These are phyloP conservation scores for Termitomyces sp. DNA, from an alignment of 768 basidiomycete genomes.

Conservation along the genomic window DNA sequence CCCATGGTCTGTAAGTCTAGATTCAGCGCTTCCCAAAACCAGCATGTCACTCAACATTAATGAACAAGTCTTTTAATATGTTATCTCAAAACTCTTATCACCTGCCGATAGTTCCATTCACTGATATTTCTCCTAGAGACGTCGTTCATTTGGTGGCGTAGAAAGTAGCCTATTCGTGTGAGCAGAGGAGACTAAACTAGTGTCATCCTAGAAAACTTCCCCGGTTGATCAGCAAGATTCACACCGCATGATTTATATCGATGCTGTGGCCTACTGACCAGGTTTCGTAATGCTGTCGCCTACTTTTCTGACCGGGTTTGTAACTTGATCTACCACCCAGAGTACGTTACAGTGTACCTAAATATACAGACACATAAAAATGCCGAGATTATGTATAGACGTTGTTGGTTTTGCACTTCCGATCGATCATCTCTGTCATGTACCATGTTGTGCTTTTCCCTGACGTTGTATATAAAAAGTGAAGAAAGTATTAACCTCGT, in stretches of 20 bases:
- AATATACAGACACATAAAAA: neutral
- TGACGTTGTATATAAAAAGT: neutral
- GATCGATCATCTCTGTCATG: neutral
- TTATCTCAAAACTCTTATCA: neutral
- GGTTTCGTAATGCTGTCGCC: neutral
- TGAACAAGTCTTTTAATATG: no score
- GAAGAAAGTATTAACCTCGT: neutral
- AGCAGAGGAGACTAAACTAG: neutral
- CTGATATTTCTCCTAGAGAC: neutral
- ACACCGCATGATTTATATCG: neutral
- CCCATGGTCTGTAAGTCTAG: neutral
- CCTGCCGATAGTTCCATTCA: neutral
- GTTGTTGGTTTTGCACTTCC: neutral
- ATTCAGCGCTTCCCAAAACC: neutral
- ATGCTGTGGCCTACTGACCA: neutral
- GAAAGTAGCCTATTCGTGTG: neutral
- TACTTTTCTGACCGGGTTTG: no score
- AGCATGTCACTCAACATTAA: neutral
- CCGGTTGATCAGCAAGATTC: conserved; percentile 1
- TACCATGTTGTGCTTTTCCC: neutral
- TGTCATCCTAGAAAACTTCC: neutral
- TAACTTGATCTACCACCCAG: neutral
- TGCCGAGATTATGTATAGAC: conserved; percentile 2
- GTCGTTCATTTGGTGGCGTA: conserved; percentile 9
- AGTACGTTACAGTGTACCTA: neutral